Base-by-base conservation (phyloP, 768 basidiomycete genomes). In the Podaxis sp. region DNA sequence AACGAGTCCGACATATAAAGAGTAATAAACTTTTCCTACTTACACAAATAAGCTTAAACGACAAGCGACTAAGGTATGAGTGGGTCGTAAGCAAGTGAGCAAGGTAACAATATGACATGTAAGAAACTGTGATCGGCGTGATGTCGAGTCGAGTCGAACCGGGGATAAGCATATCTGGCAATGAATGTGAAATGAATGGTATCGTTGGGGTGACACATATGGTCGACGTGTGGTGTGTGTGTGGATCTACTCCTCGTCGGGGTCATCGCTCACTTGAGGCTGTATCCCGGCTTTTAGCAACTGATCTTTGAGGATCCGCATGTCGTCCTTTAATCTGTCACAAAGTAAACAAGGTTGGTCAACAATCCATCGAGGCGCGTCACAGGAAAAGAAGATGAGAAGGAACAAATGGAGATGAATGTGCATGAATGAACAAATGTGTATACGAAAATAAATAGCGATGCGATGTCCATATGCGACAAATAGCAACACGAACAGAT, bases 281-380 rank as follows among this genome's bases (percentile, higher is more conserved):
- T 60, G 54, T 36, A 56, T 49, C 20, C 57, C 56, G 38, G 50
- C 50, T 60, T 66, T 65, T 13, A 79, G 78, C 65, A 80, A 66
- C 69, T 80, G 78, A 55, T 82, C 78, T 33, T 66, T 77, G 55
- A 84, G 75, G 48, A 72, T 69, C 55, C 83, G 86, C 65, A 89
- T 66, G 66, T 91, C 89, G 73, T 84, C 87, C 66, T 87, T 86
- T 73, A 91, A 78, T 79, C 90, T 91, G 76, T 73, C 69, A 68
- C 65, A 66, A 46, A 65, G 70, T 61, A 67, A 70, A 62, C 62
- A 46, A 54, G 64, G 64, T 22, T 38, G 55, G 62, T 55, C 56
- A 65, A 75, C 78, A 68, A 79, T 77, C 80, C 77, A 78, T 74
- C 74, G 58, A 74, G 40, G 37, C 37, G 67, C 57, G 66, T 71